Evolutionary conservation across 257 asterid genomes (phyloP).

Genomic region (Parsonsia alboflavescens): DNA sequence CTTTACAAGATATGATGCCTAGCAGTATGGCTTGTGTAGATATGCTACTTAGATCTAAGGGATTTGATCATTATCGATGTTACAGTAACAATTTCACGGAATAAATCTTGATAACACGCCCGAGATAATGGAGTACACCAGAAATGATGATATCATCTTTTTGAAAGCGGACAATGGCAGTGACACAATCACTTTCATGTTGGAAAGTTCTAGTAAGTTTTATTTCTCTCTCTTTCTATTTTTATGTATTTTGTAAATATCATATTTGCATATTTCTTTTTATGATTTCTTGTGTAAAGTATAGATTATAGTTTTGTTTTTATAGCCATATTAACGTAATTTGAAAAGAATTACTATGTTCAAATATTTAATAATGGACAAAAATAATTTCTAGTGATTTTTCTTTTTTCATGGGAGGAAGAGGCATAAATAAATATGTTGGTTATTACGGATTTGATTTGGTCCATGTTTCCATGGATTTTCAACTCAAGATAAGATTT

Average conservation of each 20-base stretch:
- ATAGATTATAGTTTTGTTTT: not conserved
- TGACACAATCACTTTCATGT: slow-evolving; percentile 44
- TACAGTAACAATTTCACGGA: slow-evolving; percentile 41
- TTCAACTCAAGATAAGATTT: slow-evolving; percentile 39
- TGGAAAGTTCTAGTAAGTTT: slow-evolving; percentile 43
- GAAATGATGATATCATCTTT: slow-evolving; percentile 39
- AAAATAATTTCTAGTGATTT: not conserved
- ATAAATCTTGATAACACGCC: slow-evolving; percentile 34
- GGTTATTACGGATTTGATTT: not conserved
- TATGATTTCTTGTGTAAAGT: not conserved
- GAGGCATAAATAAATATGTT: too few species aligned
- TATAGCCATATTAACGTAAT: not conserved
- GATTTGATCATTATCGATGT: slow-evolving; percentile 38
- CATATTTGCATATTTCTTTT: too few species aligned
- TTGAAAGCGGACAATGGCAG: slow-evolving; percentile 42
- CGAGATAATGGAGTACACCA: slow-evolving; percentile 37
- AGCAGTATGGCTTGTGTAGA: slow-evolving; percentile 43
- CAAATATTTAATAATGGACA: not conserved
- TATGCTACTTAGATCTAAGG: slow-evolving; percentile 40
- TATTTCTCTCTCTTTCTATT: not conserved
- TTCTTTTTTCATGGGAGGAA: not conserved
- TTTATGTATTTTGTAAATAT: too few species aligned
- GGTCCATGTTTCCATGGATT: not conserved
- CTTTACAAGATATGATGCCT: slow-evolving; percentile 42
- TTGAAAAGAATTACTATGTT: not conserved